Evolutionary conservation across 2,329 filamentous ascomycete genomes (phyloP), one percentile per base, ranked within the genome.

Genomic region (Ascosphaera apis): DNA sequence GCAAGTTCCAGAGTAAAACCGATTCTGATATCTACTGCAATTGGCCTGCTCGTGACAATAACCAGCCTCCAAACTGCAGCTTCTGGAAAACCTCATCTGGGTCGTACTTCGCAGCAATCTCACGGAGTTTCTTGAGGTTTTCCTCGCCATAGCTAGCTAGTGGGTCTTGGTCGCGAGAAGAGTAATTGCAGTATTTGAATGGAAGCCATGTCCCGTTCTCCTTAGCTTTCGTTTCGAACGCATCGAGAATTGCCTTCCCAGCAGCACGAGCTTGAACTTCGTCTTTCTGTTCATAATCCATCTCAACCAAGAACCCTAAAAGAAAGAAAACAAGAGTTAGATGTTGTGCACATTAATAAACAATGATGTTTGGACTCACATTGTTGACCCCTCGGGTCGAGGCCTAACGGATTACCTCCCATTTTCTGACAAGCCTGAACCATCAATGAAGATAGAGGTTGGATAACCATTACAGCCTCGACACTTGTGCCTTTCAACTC

Each of bases 31-130:
- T n/a, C n/a, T n/a, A n/a, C n/a, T n/a, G n/a, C n/a, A n/a, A n/a
- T n/a, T n/a, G n/a, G n/a, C n/a, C n/a, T n/a, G 41, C 45, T 59
- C 59, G 42, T 58, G 58, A 25, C 51, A 49, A 3, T 15, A 33
- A 15, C 32, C 32, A 33, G 12, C 32, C 8, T 4, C 57, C 57
- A 0, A 53, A 51, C 42, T 52, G 42, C 32, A 54, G 36, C n/a
- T 37, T 48, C 41, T 57, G 50, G 38, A 57, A 59, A 0, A 60
- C 46, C 1, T 44, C 42, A 1, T 39, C 39, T 0, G 56, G 52
- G 46, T 60, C 57, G 42, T 57, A 60, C 39, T 47, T 51, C 23
- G 37, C 39, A 15, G 49, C 48, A 9, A 57, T 43, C 3, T 39
- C 37, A 36, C 45, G 41, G 43, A 60, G 36, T 33, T 40, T 49